Base-by-base conservation (phyloP, 441 rosid genomes). In the Heliophila coronopifolia region DNA sequence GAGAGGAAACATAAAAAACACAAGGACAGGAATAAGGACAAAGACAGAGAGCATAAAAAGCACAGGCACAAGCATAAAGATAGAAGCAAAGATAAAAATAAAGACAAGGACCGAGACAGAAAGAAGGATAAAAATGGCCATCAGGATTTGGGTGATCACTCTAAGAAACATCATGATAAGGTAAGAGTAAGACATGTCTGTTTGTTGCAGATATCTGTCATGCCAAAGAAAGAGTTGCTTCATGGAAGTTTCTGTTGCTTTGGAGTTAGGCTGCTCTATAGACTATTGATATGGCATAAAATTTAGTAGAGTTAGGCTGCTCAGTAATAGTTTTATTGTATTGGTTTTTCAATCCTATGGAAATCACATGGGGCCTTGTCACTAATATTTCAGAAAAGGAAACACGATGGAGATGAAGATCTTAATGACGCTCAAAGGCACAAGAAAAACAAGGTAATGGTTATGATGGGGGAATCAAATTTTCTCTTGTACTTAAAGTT, bases 401-500 rank as follows among this genome's bases (percentile, higher is more conserved):
- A 86, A 76, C 95, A 83, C 45, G 93, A 77, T 61, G 95, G 95
- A 28, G 95, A 86, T 31, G 97, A 86, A 71, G 92, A 89, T 78
- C 66, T 83, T 20, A 89, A 71, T 70, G 95, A 83, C 34, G 57
- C 71, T 59, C 86, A 81, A 46, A 79, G 80, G 70, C 95, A 77
- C 84, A 87, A 84, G 72, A 91, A 91, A 73, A 84, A 80, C 76
- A 84, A 84, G 96, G 96, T 91, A 84, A 73, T 73, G 58, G 8
- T 49, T 30, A 33, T 41, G 49, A 16, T 28, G 5, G 22, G 31
- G 22, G 26, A 14, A 5, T 50, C 13, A 46, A 37, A 14, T 9
- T 23, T 32, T 19, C 14, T 14, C 13, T 38, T 13, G 1, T 25
- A 14, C 5, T 55, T 7, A 22, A 20, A 26, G 24, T n/a, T n/a